A percentile compares a stretch with the other conserved stretches of the same genome.
phyloP scores from a whole-genome alignment of 1,139 yeast species.

The Wickerhamomyces sp. region DNA sequence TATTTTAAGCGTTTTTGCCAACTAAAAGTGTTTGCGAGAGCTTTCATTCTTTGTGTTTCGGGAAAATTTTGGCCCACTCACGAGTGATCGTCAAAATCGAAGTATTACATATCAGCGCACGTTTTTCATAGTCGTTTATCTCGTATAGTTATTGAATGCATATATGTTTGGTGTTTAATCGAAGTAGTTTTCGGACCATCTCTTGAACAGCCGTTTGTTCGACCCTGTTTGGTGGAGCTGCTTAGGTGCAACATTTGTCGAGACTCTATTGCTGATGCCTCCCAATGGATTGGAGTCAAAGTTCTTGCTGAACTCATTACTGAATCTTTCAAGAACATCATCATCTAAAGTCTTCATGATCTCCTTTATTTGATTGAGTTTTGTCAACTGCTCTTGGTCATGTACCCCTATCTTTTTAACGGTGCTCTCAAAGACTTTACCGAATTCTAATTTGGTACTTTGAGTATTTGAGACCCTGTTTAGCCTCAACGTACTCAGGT shows the following conservation, averaged over 20 bases:
- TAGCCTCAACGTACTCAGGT: conserved; percentile 3
- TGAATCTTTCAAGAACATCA: conserved; percentile 1
- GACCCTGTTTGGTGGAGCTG: no score
- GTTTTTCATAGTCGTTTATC: no score
- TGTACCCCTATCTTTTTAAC: conserved; percentile 3
- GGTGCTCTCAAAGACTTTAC: conserved; percentile 5
- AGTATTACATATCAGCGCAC: no score
- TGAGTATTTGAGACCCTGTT: neutral
- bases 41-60: no score
- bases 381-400: conserved; percentile 10
- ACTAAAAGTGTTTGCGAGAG: no score
- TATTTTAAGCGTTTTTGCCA: no score
- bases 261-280: no score
- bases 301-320: conserved; percentile 3
- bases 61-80: no score
- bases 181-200: conserved; percentile 25
- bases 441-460: conserved; percentile 3
- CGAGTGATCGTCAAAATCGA: no score
- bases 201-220: conserved; percentile 20
- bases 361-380: conserved; percentile 11
- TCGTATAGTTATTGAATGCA: no score
- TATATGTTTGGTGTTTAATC: no score
- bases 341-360: conserved; percentile 15
- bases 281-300: neutral
- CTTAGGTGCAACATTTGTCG: no score